These are phyloP conservation scores for Beauveria sp. DNA, from an alignment of 2,329 filamentous ascomycete genomes.

Conservation along the genomic window DNA sequence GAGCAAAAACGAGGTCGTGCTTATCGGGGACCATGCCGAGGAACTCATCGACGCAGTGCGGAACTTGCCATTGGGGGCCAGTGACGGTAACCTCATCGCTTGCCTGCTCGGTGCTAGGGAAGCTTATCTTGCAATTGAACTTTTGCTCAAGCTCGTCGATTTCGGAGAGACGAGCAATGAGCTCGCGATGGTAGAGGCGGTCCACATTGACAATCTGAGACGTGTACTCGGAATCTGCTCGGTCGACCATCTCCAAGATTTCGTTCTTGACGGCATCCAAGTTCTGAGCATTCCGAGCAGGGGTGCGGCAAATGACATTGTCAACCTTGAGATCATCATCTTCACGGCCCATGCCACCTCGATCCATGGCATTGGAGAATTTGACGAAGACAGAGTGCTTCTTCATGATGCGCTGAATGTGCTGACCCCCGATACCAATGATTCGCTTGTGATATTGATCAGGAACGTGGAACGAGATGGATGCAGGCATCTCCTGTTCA, in stretches of 20 bases:
- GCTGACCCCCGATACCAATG: slow-evolving; percentile 95
- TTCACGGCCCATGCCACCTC: slow-evolving; percentile 84
- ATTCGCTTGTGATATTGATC: slow-evolving; percentile 99
- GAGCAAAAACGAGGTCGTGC: slow-evolving; percentile 81
- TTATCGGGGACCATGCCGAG: slow-evolving; percentile 96
- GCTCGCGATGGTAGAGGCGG: slow-evolving; percentile 87
- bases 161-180: slow-evolving; percentile 79
- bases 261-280: slow-evolving; percentile 96
- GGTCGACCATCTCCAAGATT: slow-evolving; percentile 99
- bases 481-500: slow-evolving; percentile 98
- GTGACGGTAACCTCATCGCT: slow-evolving; percentile 95
- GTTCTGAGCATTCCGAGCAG: slow-evolving; percentile 93
- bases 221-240: slow-evolving; percentile 95
- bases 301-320: slow-evolving; percentile 97
- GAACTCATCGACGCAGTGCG: slow-evolving; percentile 92
- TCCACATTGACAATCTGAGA: slow-evolving; percentile 91
- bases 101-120: slow-evolving; percentile 93
- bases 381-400: slow-evolving; percentile 99
- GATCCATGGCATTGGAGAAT: slow-evolving; percentile 98
- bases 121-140: slow-evolving; percentile 99
- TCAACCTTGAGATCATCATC: slow-evolving; percentile 98
- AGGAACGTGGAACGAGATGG: slow-evolving; percentile 97
- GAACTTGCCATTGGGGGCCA: slow-evolving; percentile 96
- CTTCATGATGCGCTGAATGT: slow-evolving; percentile 99
- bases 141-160: slow-evolving; percentile 96